These are phyloP conservation scores for Penicillium sp. DNA, from an alignment of 2,329 filamentous ascomycete genomes.

Conservation along the genomic window DNA sequence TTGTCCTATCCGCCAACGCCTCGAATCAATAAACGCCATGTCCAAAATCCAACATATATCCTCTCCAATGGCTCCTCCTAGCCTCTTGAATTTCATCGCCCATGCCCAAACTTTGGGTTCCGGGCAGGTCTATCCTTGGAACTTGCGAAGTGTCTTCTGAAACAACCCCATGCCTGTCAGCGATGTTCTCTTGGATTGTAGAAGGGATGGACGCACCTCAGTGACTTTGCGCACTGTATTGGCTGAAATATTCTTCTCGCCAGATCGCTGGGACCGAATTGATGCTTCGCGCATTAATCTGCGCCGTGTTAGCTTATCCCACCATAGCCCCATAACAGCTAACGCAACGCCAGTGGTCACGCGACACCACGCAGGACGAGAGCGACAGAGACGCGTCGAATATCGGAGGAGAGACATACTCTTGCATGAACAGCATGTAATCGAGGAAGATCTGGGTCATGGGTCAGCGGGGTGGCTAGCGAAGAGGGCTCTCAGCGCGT, in stretches of 20 bases:
- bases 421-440: conserved; percentile 77
- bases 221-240: conserved; percentile 77
- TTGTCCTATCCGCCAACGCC: conserved; percentile 3
- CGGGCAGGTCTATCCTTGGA: conserved; percentile 58
- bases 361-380: too few species aligned
- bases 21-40: conserved; percentile 10
- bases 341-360: too few species aligned
- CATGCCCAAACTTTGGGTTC: neutral
- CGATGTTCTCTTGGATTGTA: neutral
- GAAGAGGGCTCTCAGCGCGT: conserved; percentile 27
- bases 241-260: conserved; percentile 73
- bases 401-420: conserved; percentile 43
- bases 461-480: neutral
- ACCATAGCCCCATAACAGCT: too few species aligned
- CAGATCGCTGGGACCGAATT: conserved; percentile 72
- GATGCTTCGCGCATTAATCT: conserved; percentile 78
- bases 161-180: conserved; percentile 9
- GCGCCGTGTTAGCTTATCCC: neutral
- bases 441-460: conserved; percentile 72
- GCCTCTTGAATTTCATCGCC: too few species aligned
- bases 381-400: too few species aligned
- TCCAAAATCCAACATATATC: neutral
- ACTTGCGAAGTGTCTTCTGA: conserved; percentile 67
- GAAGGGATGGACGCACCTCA: conserved; percentile 54
- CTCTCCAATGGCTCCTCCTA: too few species aligned